A percentile compares a stretch with the other conserved stretches of the same genome.
phyloP scores from a whole-genome alignment of 495 filamentous ascomycete species.

The Trichocladium antarcticum region DNA sequence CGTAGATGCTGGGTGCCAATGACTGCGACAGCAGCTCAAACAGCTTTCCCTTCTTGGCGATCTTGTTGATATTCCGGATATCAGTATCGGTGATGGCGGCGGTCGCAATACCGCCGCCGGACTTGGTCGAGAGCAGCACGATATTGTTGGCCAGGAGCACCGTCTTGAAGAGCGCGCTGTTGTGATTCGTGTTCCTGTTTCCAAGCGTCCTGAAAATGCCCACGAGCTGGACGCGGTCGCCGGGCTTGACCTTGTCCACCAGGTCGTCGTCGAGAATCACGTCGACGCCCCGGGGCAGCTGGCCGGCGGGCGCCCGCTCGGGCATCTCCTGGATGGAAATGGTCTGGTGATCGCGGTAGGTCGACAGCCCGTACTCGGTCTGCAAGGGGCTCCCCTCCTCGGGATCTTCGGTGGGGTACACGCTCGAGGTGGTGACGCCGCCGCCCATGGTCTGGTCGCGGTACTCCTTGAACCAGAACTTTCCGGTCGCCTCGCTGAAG shows the following conservation, averaged over 20 bases:
- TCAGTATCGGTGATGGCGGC: conserved; percentile 93
- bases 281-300: conserved; percentile 93
- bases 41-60: conserved; percentile 88
- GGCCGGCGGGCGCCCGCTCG: conserved; percentile 87
- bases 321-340: conserved; percentile 99
- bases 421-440: conserved; percentile 71
- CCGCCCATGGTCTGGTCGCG: conserved; percentile 93
- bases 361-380: conserved; percentile 93
- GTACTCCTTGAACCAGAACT: conserved; percentile 78
- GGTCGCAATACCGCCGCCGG: conserved; percentile 85
- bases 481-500: conserved; percentile 73
- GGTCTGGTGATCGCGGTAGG: conserved; percentile 92
- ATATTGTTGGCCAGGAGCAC: conserved; percentile 90
- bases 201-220: conserved; percentile 89
- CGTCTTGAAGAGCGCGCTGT: conserved; percentile 86
- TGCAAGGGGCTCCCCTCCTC: conserved; percentile 64
- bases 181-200: conserved; percentile 79
- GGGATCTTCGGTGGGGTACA: conserved; percentile 88
- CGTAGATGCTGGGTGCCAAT: conserved; percentile 93
- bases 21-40: conserved; percentile 94
- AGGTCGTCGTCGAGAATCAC: conserved; percentile 95
- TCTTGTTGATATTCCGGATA: conserved; percentile 96
- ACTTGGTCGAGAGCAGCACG: conserved; percentile 89
- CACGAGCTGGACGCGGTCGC: conserved; percentile 90
- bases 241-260: conserved; percentile 89